Percentiles rank a stretch among this genome's conserved stretches.
phyloP scores from a whole-genome alignment of 495 filamentous ascomycete species.

The Penicillium turbatum region DNA sequence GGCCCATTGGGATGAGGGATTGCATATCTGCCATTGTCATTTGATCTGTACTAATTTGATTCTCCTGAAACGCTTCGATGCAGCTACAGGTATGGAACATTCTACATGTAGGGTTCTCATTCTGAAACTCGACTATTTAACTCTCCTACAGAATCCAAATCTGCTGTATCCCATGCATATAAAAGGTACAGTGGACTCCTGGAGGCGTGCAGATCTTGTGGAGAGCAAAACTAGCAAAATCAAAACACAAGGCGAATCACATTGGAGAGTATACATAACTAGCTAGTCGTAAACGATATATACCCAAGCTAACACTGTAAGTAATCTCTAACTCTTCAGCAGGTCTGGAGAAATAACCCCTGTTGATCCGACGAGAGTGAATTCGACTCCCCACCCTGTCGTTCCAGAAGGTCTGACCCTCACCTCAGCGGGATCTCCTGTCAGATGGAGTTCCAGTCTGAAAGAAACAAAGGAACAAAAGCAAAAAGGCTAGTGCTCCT shows the following conservation, averaged over 20 bases:
- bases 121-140: background rate
- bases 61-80: background rate
- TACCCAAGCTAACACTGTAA: background rate
- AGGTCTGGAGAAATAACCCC: background rate
- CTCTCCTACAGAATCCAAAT: too few relatives aligned
- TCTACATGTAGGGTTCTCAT: too few relatives aligned
- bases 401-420: background rate
- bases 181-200: constrained; percentile 2
- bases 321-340: background rate
- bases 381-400: background rate
- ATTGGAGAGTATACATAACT: background rate
- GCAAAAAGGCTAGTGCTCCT: too few relatives aligned
- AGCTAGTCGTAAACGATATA: background rate
- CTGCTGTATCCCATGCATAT: background rate
- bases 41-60: background rate
- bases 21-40: background rate
- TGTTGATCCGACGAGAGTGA: background rate
- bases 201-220: constrained; percentile 6
- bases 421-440: background rate
- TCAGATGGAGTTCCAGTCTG: background rate
- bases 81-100: too few relatives aligned
- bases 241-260: background rate
- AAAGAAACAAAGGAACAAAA: background rate
- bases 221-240: constrained; percentile 5
- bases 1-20: background rate